phyloP scores from a whole-genome alignment of 805 yeast species.

The Candida coquimbonensis region DNA sequence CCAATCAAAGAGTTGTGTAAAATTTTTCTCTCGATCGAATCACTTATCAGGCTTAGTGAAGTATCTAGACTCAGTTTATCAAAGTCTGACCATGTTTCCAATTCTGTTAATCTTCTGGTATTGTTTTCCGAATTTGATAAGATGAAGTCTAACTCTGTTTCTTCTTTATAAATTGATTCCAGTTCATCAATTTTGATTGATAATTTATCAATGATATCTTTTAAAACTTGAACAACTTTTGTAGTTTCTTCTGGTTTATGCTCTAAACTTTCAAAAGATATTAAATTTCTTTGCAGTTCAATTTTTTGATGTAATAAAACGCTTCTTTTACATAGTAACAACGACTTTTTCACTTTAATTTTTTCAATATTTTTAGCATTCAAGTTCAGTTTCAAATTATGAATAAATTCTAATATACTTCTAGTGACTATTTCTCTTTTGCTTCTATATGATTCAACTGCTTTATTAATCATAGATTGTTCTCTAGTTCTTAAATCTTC shows the following conservation, averaged over 20 bases:
- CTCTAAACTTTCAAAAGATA: slow-evolving; percentile 16
- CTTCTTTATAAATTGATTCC: slow-evolving; percentile 41
- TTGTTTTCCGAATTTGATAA: slow-evolving; percentile 39
- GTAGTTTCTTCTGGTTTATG: slow-evolving; percentile 21
- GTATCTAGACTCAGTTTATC: slow-evolving; percentile 37
- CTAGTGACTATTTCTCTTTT: slow-evolving; percentile 33
- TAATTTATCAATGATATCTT: slow-evolving; percentile 30
- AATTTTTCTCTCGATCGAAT: slow-evolving; percentile 45
- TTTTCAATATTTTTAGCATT: slow-evolving; percentile 38
- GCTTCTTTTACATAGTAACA: slow-evolving; percentile 31
- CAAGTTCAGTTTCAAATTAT: slow-evolving; percentile 33
- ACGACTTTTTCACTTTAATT: slow-evolving; percentile 33
- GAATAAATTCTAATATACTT: slow-evolving; percentile 35
- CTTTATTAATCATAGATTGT: slow-evolving; percentile 31
- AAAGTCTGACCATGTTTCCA: slow-evolving; percentile 47
- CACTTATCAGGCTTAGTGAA: slow-evolving; percentile 36
- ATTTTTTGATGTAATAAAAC: slow-evolving; percentile 35
- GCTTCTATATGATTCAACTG: slow-evolving; percentile 28
- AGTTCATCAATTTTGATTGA: slow-evolving; percentile 41
- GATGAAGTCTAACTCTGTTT: slow-evolving; percentile 47
- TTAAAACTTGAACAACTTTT: slow-evolving; percentile 22
- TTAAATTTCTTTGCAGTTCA: slow-evolving; percentile 27
- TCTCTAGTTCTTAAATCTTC: slow-evolving; percentile 58
- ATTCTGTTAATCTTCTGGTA: slow-evolving; percentile 39
- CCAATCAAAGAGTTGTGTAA: slow-evolving; percentile 48